Evolutionary conservation across 331 rosid species (phyloP).

Genomic region (Quercus tomentella): DNA sequence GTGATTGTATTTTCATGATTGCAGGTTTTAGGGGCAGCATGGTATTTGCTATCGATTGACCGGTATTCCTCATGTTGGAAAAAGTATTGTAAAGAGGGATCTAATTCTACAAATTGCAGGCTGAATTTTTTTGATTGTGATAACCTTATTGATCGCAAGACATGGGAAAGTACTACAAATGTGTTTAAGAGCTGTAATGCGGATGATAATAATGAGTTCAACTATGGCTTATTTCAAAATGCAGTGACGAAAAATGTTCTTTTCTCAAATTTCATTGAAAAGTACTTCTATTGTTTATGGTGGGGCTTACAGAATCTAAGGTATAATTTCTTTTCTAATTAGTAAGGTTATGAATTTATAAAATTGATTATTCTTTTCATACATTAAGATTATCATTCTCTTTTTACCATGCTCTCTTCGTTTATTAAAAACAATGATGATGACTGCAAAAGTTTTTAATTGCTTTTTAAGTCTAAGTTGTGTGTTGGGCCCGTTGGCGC

Average conservation of each 20-base stretch:
- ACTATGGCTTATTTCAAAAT: constrained; percentile 63
- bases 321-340: constrained; percentile 34
- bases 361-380: neutral
- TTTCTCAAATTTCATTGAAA: constrained; percentile 52
- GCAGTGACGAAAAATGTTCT: constrained; percentile 67
- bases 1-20: constrained; percentile 5
- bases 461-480: neutral
- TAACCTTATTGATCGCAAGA: constrained; percentile 9
- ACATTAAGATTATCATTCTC: neutral
- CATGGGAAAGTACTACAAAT: constrained; percentile 55
- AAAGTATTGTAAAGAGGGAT: constrained; percentile 57
- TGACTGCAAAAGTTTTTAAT: neutral
- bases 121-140: constrained; percentile 63
- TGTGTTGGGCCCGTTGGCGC: neutral
- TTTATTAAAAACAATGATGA: too few relatives aligned
- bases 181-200: constrained; percentile 70
- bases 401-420: neutral
- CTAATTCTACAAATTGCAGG: constrained; percentile 34
- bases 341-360: neutral
- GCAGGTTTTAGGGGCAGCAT: constrained; percentile 95
- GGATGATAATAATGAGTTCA: constrained; percentile 32
- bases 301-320: constrained; percentile 98
- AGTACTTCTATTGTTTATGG: constrained; percentile 93
- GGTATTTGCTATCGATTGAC: constrained; percentile 93
- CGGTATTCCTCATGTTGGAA: constrained; percentile 91